These are phyloP conservation scores for Nicotiana undulata DNA, from an alignment of 257 asterid genomes.

Conservation along the genomic window DNA sequence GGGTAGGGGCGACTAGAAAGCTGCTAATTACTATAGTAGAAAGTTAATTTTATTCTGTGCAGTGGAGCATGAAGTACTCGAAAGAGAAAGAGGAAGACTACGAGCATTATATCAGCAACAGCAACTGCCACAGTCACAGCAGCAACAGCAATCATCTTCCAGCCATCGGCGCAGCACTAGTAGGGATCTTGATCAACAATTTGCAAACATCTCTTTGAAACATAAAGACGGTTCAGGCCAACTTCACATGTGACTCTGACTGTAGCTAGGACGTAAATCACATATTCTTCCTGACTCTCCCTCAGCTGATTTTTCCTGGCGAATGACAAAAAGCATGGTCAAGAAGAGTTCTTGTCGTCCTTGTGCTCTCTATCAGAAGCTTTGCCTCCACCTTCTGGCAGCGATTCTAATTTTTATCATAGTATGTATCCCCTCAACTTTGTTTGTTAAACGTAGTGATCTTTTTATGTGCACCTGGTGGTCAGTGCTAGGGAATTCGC, in stretches of 20 bases:
- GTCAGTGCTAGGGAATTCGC: conserved; percentile 38
- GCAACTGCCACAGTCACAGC: conserved; percentile 14
- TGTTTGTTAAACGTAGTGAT: background rate
- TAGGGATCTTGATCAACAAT: conserved; percentile 69
- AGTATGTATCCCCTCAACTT: background rate
- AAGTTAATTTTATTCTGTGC: conserved; percentile 18
- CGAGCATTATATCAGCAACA: conserved; percentile 57
- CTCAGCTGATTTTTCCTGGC: conserved; percentile 27
- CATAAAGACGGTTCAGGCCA: conserved; percentile 55
- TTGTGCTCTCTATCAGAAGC: conserved; percentile 1
- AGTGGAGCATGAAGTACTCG: conserved; percentile 92
- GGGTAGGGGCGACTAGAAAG: background rate
- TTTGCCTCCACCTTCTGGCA: background rate
- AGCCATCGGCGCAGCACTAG: conserved; percentile 48
- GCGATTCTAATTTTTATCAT: background rate
- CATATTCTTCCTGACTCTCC: conserved; percentile 15
- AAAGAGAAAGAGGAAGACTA: conserved; percentile 75
- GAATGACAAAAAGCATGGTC: conserved; percentile 16
- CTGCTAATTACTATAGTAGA: background rate
- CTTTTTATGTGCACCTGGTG: conserved; percentile 60
- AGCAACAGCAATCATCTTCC: background rate
- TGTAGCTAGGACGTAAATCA: conserved; percentile 19
- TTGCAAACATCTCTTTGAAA: conserved; percentile 62
- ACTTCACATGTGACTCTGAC: conserved; percentile 42
- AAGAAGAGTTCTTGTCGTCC: conserved; percentile 14